Conservation (phyloP, 805 yeast genomes). For the Yarrowia deformans region DNA sequence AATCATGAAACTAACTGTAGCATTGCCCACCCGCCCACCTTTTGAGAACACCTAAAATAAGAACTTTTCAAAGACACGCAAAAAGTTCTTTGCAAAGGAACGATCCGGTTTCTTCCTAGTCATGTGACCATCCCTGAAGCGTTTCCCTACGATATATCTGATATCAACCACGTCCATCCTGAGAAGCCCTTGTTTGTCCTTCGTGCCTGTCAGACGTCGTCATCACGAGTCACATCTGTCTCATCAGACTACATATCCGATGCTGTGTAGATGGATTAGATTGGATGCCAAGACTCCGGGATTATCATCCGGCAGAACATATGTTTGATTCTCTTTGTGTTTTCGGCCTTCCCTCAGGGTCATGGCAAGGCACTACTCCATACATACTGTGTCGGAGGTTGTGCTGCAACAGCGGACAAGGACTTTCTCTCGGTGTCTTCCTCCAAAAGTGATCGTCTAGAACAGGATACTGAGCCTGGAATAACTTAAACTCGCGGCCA, state of each 20-base stretch:
- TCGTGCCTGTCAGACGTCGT: neutral
- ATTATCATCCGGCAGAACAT: neutral
- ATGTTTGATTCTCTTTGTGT: neutral
- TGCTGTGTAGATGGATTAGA: slow-evolving; percentile 5
- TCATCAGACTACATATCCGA: slow-evolving; percentile 10
- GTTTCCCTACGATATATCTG: too few relatives aligned
- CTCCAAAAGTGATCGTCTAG: slow-evolving; percentile 10
- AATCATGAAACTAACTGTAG: neutral
- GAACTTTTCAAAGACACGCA: slow-evolving; percentile 4
- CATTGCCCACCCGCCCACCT: slow-evolving; percentile 28
- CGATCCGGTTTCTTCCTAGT: neutral
- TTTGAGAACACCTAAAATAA: neutral
- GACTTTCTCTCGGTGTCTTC: neutral
- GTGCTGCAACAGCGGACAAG: neutral
- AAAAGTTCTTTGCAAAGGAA: neutral
- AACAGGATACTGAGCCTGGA: neutral
- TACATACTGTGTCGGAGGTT: too few relatives aligned
- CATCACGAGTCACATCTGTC: neutral
- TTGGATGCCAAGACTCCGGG: slow-evolving; percentile 21
- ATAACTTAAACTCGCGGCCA: neutral
- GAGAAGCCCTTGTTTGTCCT: neutral
- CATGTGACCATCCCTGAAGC: neutral
- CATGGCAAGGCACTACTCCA: too few relatives aligned
- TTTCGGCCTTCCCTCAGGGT: too few relatives aligned
- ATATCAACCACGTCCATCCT: too few relatives aligned